These are phyloP conservation scores for Trichomonascus vanleenenianus DNA, from an alignment of 805 yeast species.

Conservation along the genomic window DNA sequence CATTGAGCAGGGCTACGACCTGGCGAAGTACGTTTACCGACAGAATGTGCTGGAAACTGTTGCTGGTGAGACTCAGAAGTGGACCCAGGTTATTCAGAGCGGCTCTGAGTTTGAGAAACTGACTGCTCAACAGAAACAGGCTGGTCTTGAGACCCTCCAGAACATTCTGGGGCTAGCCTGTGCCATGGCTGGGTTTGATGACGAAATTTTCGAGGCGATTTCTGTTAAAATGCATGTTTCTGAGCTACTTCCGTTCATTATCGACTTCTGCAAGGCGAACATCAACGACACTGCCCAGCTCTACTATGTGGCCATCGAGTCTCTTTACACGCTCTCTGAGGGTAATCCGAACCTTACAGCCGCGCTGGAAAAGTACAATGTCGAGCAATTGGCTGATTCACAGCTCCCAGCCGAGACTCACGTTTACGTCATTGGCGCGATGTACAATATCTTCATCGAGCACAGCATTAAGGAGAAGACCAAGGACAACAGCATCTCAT, in stretches of 20 bases:
- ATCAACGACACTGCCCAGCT: constrained; percentile 3
- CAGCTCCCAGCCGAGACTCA: constrained; percentile 11
- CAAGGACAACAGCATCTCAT: constrained; percentile 1
- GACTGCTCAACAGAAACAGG: constrained; percentile 43
- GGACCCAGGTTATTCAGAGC: not conserved
- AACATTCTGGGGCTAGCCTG: constrained; percentile 62
- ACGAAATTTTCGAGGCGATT: constrained; percentile 45
- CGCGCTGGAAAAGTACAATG: constrained; percentile 7
- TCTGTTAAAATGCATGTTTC: constrained; percentile 18
- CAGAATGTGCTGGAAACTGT: constrained; percentile 52
- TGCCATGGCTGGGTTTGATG: constrained; percentile 57
- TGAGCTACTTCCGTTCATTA: constrained; percentile 14
- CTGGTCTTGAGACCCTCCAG: constrained; percentile 35
- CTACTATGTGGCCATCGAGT: constrained; percentile 20
- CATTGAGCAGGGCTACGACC: constrained; percentile 82
- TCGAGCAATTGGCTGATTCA: constrained; percentile 2
- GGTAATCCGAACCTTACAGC: constrained; percentile 15
- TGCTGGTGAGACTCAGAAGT: not conserved
- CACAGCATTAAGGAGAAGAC: constrained; percentile 2
- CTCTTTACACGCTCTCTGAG: constrained; percentile 27
- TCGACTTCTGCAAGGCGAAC: constrained; percentile 2
- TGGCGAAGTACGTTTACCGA: constrained; percentile 69
- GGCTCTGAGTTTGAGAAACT: constrained; percentile 38
- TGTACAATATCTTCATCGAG: constrained; percentile 16
- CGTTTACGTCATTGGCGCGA: constrained; percentile 24